A percentile compares a stretch with the other conserved stretches of the same genome.
Conservation (phyloP, 176 grass and related monocot species). For the bread wheat (Triticum aestivum) region DNA sequence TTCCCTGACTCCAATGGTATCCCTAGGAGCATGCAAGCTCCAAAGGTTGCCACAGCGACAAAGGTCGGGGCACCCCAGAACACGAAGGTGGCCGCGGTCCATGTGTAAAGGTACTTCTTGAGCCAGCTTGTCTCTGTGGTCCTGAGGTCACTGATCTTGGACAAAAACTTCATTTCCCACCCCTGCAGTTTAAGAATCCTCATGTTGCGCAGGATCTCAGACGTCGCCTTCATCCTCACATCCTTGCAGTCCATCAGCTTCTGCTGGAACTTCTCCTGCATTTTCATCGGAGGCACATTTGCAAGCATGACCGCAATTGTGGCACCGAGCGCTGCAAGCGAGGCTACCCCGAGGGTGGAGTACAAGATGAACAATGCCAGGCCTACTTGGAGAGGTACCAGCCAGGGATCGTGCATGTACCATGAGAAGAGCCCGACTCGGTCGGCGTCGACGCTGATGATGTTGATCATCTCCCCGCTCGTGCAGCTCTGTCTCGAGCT, state of each 20-base stretch:
- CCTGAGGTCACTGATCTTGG: conserved; percentile 67
- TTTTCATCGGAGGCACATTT: conserved; percentile 60
- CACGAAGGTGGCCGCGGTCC: conserved; percentile 36
- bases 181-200: conserved; percentile 80
- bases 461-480: conserved; percentile 58
- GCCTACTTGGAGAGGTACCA: conserved; percentile 64
- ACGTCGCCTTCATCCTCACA: conserved; percentile 73
- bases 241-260: conserved; percentile 84
- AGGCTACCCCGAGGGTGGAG: conserved; percentile 63
- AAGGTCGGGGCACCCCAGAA: conserved; percentile 66
- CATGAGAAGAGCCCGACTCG: conserved; percentile 48
- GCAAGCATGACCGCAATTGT: conserved; percentile 64
- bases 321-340: conserved; percentile 51
- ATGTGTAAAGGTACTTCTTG: conserved; percentile 59
- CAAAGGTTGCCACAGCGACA: conserved; percentile 69
- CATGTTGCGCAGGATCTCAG: conserved; percentile 84
- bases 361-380: conserved; percentile 72
- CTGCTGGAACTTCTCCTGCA: conserved; percentile 66
- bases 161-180: conserved; percentile 93
- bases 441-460: conserved; percentile 69
- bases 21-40: conserved; percentile 43
- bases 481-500: conserved; percentile 58
- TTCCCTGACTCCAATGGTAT: conserved; percentile 52
- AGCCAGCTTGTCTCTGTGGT: conserved; percentile 63
- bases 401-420: conserved; percentile 80